These are phyloP conservation scores for Ammopiptanthus mongolicus DNA, from an alignment of 306 rosid genomes.

Conservation along the genomic window DNA sequence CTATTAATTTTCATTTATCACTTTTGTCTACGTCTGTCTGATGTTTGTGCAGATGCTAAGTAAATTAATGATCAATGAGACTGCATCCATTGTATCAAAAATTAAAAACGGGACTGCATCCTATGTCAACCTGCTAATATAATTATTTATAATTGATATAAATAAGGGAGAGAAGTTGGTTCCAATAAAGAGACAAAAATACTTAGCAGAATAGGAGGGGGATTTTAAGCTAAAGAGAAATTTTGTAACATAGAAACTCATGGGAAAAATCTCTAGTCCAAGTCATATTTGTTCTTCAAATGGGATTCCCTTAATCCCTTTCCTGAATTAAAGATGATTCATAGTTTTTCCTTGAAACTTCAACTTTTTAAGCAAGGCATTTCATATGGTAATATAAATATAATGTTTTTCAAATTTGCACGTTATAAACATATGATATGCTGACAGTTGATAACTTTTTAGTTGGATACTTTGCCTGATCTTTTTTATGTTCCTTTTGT, in stretches of 20 bases:
- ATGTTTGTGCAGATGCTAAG: background rate
- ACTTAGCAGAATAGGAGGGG: background rate
- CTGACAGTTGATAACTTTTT: background rate
- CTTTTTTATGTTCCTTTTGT: background rate
- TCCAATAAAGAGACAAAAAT: background rate
- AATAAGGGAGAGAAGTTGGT: background rate
- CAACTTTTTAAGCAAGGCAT: background rate
- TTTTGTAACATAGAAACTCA: background rate
- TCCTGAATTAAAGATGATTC: background rate
- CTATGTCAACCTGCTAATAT: background rate
- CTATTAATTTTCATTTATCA: background rate
- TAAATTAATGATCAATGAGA: background rate
- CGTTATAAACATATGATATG: background rate
- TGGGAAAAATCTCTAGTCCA: background rate
- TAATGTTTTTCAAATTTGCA: background rate
- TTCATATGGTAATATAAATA: background rate
- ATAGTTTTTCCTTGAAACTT: background rate
- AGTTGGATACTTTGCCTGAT: background rate
- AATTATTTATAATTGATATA: background rate
- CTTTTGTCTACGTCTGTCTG: background rate
- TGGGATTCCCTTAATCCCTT: slow-evolving; percentile 3
- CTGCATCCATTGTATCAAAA: background rate
- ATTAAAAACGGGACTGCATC: background rate
- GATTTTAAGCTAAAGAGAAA: background rate
- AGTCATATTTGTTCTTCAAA: background rate